Evolutionary conservation across 2,329 filamentous ascomycete genomes (phyloP).

Genomic region (Talaromyces sp.): DNA sequence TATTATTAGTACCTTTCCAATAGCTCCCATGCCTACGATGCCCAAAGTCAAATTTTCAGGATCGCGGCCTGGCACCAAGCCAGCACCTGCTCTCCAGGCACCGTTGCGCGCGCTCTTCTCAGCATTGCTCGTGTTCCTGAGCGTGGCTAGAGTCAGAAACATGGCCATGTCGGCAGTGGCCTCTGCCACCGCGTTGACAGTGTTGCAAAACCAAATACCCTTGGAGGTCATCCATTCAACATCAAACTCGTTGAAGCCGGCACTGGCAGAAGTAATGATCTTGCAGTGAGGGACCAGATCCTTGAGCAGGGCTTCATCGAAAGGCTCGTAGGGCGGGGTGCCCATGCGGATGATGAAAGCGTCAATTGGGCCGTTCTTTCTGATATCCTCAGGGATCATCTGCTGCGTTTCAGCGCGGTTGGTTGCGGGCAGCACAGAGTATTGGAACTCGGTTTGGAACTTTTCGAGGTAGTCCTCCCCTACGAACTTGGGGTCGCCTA

Average conservation of each 20-base stretch:
- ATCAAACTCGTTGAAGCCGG: constrained; percentile 46
- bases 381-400: constrained; percentile 32
- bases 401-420: constrained; percentile 32
- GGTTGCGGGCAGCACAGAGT: constrained; percentile 32
- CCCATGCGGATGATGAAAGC: constrained; percentile 48
- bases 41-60: constrained; percentile 66
- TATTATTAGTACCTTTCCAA: constrained; percentile 61
- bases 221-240: constrained; percentile 38
- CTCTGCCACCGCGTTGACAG: constrained; percentile 66
- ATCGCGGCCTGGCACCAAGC: constrained; percentile 63
- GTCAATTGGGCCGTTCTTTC: constrained; percentile 36
- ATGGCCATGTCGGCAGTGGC: constrained; percentile 69
- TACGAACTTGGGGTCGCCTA: constrained; percentile 36
- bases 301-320: constrained; percentile 41
- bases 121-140: constrained; percentile 58
- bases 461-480: constrained; percentile 35
- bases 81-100: constrained; percentile 48
- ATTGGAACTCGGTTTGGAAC: constrained; percentile 35
- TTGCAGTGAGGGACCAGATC: constrained; percentile 37
- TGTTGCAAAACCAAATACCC: constrained; percentile 56
- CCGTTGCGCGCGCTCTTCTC: constrained; percentile 54
- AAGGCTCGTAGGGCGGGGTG: constrained; percentile 44
- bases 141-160: constrained; percentile 66
- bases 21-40: constrained; percentile 73
- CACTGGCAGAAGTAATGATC: constrained; percentile 44